Evolutionary conservation across 371 early-diverging fungal species (phyloP), one percentile per base, ranked within the genome.

Genomic region (Coemansia sp.): DNA sequence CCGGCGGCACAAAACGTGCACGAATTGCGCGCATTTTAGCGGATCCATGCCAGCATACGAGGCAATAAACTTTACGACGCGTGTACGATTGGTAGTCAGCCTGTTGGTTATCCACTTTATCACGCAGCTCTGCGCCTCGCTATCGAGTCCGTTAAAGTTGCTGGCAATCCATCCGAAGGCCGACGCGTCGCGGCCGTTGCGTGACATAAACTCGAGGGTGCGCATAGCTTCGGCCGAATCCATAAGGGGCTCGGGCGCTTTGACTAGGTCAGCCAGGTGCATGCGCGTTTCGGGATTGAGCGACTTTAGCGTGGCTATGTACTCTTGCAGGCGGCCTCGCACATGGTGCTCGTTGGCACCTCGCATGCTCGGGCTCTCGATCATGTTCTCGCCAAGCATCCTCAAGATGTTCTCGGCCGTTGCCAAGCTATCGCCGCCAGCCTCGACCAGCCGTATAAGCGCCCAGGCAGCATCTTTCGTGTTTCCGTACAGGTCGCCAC

Each of bases 1-100:
- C 36, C 49, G 58, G 5, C 71, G 63, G 12, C 53, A 62, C 16
- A 71, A 3, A 38, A 63, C 35, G 31, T 71, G 63, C 31, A 59
- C 63, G 16, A 71, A 36, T 42, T 39, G 63, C 2, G 66, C 57
- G 1, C 57, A 52, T 4, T 41, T 38, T 26, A 71, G 10, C 1
- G 65, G 65, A 10, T 52, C 33, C 3, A 26, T 45, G 30, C 40
- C 48, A 9, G 69, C 40, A 9, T 57, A 52, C 10, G 31, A 6
- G 7, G 20, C 10, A 51, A 70, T 33, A 35, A 70, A 61, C 0
- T 10, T 12, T 11, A 40, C 31, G 5, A 63, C 52, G 4, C 14
- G 26, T 10, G 36, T 14, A 14, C 63, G 58, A 41, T 54, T 20
- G 8, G 52, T 26, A 4, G 14, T 30, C 12, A 68, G 48, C 31